Base-by-base conservation (phyloP, 2,329 filamentous ascomycete species). In the Neofusicoccum laricinum region DNA sequence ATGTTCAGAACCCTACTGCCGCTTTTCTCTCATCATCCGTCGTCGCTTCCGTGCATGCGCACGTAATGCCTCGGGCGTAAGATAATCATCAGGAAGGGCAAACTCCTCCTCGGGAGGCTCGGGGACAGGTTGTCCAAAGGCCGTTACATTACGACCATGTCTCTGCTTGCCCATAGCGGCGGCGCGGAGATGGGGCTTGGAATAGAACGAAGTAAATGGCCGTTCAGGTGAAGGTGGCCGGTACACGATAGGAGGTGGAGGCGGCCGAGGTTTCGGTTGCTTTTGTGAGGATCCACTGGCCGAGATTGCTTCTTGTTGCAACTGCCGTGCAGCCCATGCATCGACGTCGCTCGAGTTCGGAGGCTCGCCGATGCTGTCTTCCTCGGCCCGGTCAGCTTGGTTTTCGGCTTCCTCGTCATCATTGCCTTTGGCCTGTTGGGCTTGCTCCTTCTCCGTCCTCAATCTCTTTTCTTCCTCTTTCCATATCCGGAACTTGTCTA, bases 401-500 rank as follows among this genome's bases (percentile, higher is more conserved):
- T 76, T 76, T 57, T 71, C 75, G 12, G 76, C 78, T 30, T 75
- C 78, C 15, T 80, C 80, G 15, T 80, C 80, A n/a, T 75, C 79
- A 17, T 81, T 79, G 14, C 84, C 83, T 46, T 82, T 79, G 25
- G 77, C 78, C 49, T 76, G 77, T 61, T 84, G 75, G 2, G 83
- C 84, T 53, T 88, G 88, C 66, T 94, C 92, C 71, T 88, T 91
- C 71, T 92, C 90, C 2, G 87, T 79, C 76, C 92, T 92, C 66
- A 91, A 83, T 48, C 90, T 86, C 80, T 93, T 96, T 76, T 99
- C 95, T 74, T 96, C 92, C 66, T 93, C 85, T 67, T 89, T 93
- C 93, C 93, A 98, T 63, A 86, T 82, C 58, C 88, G 86, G 74
- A 97, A 98, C 74, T 97, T 98, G 67, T 92, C 88, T 19, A 98